Base-by-base conservation (phyloP, 164 flowering plant species). In the Aristolochia californica region DNA sequence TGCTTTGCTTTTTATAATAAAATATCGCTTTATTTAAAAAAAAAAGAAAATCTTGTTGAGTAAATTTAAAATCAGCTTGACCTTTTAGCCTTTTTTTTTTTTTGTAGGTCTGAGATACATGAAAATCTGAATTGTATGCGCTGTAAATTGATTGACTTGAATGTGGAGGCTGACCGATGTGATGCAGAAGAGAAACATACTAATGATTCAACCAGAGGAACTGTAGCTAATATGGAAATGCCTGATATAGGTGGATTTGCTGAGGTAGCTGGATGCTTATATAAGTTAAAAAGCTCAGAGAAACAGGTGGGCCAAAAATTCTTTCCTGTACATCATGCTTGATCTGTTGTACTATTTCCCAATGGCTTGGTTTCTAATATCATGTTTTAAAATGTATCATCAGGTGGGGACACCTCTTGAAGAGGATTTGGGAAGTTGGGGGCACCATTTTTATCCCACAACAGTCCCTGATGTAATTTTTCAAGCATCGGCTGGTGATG, bases 401-500 rank as follows among this genome's bases (percentile, higher is more conserved):
- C 76, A 93, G 96, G 78, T 94, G 14, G 97, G 99, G 38, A 61
- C 77, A 56, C 97, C 97, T 17, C 60, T 79, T 38, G 97, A 94
- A 70, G 97, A 94, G 70, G 99, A 94, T 75, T 70, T 94, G 57
- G 75, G 75, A 53, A 87, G 78, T 65, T 94, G 99, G 97, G 97
- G 96, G 24, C 99, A 93, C 80, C 97, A 94, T 74, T 69, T 62
- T 60, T 59, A 20, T 62, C 52, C 96, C 49, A 63, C 77, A 22
- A 69, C 96, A 11, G 95, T 94, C 28, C 99, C 99, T 63, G 99
- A 94, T 78, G 55, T 71, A 57, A 82, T 84, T 62, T 67, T 94
- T 45, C 96, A 85, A 75, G 90, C 95, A 67, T 81, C 99, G 48
- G 97, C 97, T 50, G 97, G 99, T 55, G 83, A 89, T 47, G 96